Base-by-base conservation (phyloP, 1,139 yeast genomes). In the Pichia kudriavzevii region DNA sequence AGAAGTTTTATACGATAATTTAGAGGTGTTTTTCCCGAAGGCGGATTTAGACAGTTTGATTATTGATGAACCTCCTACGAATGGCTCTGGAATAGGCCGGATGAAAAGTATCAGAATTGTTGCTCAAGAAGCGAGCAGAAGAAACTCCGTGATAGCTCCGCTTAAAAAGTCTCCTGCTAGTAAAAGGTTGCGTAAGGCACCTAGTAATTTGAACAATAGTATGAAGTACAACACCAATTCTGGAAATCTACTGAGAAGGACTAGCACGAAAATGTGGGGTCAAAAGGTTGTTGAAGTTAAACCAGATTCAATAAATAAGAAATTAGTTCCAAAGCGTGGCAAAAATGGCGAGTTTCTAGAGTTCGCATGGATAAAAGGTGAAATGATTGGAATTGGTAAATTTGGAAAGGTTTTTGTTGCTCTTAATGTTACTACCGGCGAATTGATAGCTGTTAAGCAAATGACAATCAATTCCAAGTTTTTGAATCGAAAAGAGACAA, bases 351-450 rank as follows among this genome's bases (percentile, higher is more conserved):
- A 75, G 31, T 74, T 74, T 49, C 81, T 80, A 49, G 94, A 85
- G 58, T 87, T 88, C 64, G 93, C 91, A 0, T 93, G 99, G 99
- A 83, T 93, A 35, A 87, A 87, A 55, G 99, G 99, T 66, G 97
- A 88, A 52, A 67, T 91, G 44, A 85, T 93, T 41, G 99, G 99
- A 1, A 75, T 88, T 41, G 99, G 99, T 0, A 88, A 96, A 0
- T 93, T 88, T 66, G 99, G 98, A n/a, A 79, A 84, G 29, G 98
- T 93, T 1, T 91, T 73, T 52, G 67, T 93, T 41, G 97, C 95
- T 1, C 68, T 93, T 52, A 93, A 93, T 57, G 93, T 87, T 12
- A 91, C 97, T 1, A 87, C 95, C 0, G 97, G 98, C 38, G 99
- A 93, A 52, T 88, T 93, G 95, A 79, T 93, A 62, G 99, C 99